Conservation (phyloP, 2,329 filamentous ascomycete genomes). For the Aspergillus sp. region DNA sequence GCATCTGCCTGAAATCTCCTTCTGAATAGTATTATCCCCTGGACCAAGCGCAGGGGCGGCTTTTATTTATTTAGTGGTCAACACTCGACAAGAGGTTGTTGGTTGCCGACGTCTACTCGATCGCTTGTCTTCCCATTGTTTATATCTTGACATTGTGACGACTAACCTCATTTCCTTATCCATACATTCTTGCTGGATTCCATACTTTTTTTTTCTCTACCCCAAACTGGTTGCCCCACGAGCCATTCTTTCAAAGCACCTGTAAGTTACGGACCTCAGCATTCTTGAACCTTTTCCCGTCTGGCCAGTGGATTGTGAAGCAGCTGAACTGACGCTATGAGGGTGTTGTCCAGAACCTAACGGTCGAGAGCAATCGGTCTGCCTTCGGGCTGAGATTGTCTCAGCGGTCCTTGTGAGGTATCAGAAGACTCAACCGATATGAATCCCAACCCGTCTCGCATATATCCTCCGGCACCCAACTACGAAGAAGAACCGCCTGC, state of each 20-base stretch:
- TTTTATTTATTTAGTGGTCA: background rate
- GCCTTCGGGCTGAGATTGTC: constrained; percentile 3
- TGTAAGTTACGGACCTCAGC: background rate
- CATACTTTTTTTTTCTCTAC: background rate
- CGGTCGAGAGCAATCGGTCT: background rate
- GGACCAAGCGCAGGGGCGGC: background rate
- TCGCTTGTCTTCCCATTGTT: background rate
- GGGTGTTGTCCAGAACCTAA: background rate
- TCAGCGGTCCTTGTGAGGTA: background rate
- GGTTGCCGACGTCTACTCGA: background rate
- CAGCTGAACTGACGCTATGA: background rate
- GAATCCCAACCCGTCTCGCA: constrained; percentile 22
- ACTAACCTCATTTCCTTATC: background rate
- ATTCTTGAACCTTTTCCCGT: background rate
- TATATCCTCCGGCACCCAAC: constrained; percentile 32
- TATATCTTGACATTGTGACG: background rate
- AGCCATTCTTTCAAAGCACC: background rate
- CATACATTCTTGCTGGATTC: background rate
- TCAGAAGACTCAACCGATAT: constrained; percentile 9
- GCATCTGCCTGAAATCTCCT: background rate
- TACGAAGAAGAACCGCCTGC: constrained; percentile 47
- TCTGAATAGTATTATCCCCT: background rate
- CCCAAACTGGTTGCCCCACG: background rate
- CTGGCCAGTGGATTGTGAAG: background rate
- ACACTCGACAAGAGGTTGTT: background rate